Conservation (phyloP, 2,329 filamentous ascomycete genomes). For the Sclerotiophoma versabilis region DNA sequence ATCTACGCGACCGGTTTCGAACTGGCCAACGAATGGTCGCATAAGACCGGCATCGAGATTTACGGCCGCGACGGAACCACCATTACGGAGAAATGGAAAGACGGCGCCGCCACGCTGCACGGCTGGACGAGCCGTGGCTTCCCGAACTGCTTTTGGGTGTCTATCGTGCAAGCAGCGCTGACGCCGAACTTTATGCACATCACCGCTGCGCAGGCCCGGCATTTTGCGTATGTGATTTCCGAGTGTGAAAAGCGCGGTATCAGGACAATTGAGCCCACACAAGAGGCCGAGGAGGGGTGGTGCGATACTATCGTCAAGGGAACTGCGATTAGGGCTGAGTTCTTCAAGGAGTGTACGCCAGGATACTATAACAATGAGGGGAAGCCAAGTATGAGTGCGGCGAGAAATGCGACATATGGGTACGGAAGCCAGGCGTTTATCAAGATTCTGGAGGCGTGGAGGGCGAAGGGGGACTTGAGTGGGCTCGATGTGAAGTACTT, state of each 20-base stretch:
- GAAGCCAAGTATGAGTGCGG: constrained; percentile 21
- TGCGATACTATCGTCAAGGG: constrained; percentile 49
- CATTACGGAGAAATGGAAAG: constrained; percentile 57
- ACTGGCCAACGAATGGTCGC: constrained; percentile 40
- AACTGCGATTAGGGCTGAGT: constrained; percentile 51
- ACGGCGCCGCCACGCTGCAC: constrained; percentile 61
- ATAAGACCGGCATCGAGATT: constrained; percentile 48
- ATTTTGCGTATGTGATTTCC: constrained; percentile 56
- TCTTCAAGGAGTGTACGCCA: constrained; percentile 60
- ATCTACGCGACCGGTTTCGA: constrained; percentile 58
- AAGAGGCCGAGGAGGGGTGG: constrained; percentile 59
- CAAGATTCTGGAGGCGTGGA: constrained; percentile 45
- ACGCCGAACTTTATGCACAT: constrained; percentile 39
- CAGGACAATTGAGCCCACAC: constrained; percentile 54
- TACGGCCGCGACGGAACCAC: constrained; percentile 55
- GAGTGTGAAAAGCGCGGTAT: constrained; percentile 41
- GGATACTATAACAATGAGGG: constrained; percentile 57
- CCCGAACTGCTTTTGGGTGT: constrained; percentile 62
- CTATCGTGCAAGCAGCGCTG: constrained; percentile 28
- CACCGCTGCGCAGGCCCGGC: constrained; percentile 41
- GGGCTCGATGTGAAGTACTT: constrained; percentile 38
- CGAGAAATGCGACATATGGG: constrained; percentile 38
- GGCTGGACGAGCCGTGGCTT: constrained; percentile 59
- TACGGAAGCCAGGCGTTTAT: constrained; percentile 42
- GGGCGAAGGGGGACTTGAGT: constrained; percentile 33